A percentile compares a stretch with the other conserved stretches of the same genome.
Evolutionary conservation across 768 basidiomycete genomes (phyloP).

Genomic region (Chalciporus chontae): DNA sequence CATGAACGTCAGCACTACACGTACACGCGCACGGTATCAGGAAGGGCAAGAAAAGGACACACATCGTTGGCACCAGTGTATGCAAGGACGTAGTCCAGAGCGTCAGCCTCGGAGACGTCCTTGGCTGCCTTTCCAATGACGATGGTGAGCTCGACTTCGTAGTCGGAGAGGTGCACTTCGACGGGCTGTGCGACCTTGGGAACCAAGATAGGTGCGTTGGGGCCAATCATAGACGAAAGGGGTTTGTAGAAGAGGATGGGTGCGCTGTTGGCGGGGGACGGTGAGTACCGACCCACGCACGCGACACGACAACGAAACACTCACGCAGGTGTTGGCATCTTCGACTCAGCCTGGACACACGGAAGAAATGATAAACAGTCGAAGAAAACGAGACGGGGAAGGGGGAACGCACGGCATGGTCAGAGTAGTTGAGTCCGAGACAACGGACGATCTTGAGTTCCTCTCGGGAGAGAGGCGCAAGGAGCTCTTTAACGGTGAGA

Average conservation of each 20-base stretch:
- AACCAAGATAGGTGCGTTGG: conserved; percentile 59
- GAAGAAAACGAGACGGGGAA: neutral
- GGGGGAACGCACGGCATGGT: conserved; percentile 60
- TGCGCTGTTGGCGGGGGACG: conserved; percentile 37
- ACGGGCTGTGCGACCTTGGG: conserved; percentile 69
- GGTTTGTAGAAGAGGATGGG: conserved; percentile 84
- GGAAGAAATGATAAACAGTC: neutral
- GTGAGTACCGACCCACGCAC: neutral
- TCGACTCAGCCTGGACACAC: conserved; percentile 56
- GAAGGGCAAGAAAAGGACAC: conserved; percentile 6
- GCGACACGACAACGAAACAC: conserved; percentile 16
- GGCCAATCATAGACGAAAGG: conserved; percentile 63
- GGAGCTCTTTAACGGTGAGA: conserved; percentile 67
- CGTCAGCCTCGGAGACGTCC: conserved; percentile 75
- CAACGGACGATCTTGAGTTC: conserved; percentile 71
- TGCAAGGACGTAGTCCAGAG: conserved; percentile 81
- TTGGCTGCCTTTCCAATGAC: conserved; percentile 82
- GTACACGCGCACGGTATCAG: neutral
- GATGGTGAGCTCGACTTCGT: conserved; percentile 78
- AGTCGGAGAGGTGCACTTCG: conserved; percentile 70
- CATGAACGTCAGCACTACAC: neutral
- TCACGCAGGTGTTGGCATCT: conserved; percentile 60
- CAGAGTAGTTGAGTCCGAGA: conserved; percentile 79
- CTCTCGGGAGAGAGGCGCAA: conserved; percentile 64
- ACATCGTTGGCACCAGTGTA: conserved; percentile 84